Conservation (phyloP, 2,329 filamentous ascomycete species). For the Talaromyces rugulosus region DNA sequence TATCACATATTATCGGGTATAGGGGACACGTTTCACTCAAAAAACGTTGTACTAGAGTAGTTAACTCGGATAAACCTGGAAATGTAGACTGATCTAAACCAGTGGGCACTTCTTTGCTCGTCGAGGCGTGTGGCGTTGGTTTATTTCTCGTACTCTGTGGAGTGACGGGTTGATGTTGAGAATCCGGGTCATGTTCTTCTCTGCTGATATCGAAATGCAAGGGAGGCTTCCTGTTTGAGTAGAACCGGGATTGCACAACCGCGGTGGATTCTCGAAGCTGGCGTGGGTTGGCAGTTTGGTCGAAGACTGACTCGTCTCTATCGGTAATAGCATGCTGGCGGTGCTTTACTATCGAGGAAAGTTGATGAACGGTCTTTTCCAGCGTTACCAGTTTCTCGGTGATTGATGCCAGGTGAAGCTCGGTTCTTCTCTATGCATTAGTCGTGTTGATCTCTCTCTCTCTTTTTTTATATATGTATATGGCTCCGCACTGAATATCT, state of each 20-base stretch:
- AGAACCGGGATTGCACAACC: background rate
- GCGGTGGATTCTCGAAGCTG: background rate
- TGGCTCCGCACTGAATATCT: background rate
- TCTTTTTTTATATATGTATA: background rate
- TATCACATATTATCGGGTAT: slow-evolving; percentile 1
- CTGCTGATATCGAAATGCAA: background rate
- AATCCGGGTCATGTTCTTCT: background rate
- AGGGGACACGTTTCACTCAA: slow-evolving; percentile 3
- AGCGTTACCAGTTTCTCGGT: background rate
- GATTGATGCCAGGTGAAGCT: background rate
- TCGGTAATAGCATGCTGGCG: background rate
- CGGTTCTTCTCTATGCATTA: background rate
- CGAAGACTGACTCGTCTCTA: background rate
- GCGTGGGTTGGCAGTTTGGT: background rate
- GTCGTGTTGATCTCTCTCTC: background rate
- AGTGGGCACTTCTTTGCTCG: background rate
- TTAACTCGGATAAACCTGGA: background rate
- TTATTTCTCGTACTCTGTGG: background rate
- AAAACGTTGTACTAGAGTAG: background rate
- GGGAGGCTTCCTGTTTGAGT: background rate
- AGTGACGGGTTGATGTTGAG: background rate
- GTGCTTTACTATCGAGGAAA: background rate
- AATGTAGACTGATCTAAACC: background rate
- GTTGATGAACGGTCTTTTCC: background rate
- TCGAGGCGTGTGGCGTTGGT: background rate